Evolutionary conservation across 129 eudicot species (phyloP).

Genomic region (Solidago caesia): DNA sequence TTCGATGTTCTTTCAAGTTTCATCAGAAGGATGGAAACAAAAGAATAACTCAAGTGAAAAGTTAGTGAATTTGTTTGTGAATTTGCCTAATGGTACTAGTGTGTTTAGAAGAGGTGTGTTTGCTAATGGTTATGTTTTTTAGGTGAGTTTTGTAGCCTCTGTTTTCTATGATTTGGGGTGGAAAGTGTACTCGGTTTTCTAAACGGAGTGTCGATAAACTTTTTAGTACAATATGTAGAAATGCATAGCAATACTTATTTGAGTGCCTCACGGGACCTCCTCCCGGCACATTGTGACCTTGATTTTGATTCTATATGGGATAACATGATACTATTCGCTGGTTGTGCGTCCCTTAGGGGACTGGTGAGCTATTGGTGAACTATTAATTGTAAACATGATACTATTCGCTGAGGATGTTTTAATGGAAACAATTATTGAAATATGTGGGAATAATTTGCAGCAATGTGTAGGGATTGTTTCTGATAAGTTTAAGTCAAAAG

Average conservation of each 20-base stretch:
- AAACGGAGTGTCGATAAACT: no score
- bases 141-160: background rate
- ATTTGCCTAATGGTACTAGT: conserved; percentile 83
- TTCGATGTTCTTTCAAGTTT: conserved; percentile 80
- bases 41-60: conserved; percentile 42
- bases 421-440: conserved; percentile 63
- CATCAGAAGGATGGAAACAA: conserved; percentile 71
- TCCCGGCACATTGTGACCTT: no score
- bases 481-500: conserved; percentile 73
- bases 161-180: no score
- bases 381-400: no score
- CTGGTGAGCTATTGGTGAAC: no score
- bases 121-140: conserved; percentile 62
- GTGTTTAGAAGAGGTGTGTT: conserved; percentile 70
- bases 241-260: no score
- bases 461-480: conserved; percentile 84
- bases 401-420: conserved; percentile 55
- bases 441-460: conserved; percentile 62
- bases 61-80: conserved; percentile 66
- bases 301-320: no score
- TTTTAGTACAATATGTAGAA: no score
- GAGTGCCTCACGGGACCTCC: no score
- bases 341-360: no score
- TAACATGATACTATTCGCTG: no score
- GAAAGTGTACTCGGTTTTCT: no score